Percentiles rank a stretch among this genome's conserved stretches.
Conservation (phyloP, 805 yeast genomes). For the Saccharomyces mikatae region DNA sequence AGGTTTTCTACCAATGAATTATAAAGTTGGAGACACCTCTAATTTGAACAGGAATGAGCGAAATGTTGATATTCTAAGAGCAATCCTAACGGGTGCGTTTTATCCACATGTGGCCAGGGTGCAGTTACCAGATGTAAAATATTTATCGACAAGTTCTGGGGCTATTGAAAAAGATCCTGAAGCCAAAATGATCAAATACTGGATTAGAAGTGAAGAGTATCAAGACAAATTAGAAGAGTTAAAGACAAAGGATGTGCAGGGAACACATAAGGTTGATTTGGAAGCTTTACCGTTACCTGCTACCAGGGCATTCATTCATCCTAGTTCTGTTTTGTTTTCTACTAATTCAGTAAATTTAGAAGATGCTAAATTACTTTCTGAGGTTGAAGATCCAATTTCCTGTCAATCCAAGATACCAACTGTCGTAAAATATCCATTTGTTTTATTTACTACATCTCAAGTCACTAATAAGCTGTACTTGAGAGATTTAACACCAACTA, state of each 20-base stretch:
- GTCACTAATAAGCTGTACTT: slow-evolving; percentile 62
- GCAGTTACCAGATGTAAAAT: slow-evolving; percentile 76
- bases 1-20: slow-evolving; percentile 61
- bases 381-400: slow-evolving; percentile 10
- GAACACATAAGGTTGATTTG: slow-evolving; percentile 3
- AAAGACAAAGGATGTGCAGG: slow-evolving; percentile 2
- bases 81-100: slow-evolving; percentile 71
- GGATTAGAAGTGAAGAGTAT: slow-evolving; percentile 59
- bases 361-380: slow-evolving; percentile 17
- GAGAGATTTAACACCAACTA: slow-evolving; percentile 72
- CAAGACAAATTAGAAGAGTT: slow-evolving; percentile 24
- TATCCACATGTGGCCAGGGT: slow-evolving; percentile 80
- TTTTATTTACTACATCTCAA: slow-evolving; percentile 53
- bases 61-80: slow-evolving; percentile 46
- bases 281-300: slow-evolving; percentile 40
- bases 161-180: slow-evolving; percentile 83
- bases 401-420: slow-evolving; percentile 28
- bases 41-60: slow-evolving; percentile 44
- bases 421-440: slow-evolving; percentile 45
- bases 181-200: slow-evolving; percentile 59
- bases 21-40: slow-evolving; percentile 26
- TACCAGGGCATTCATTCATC: slow-evolving; percentile 74
- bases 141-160: slow-evolving; percentile 60
- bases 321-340: slow-evolving; percentile 69
- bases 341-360: slow-evolving; percentile 27